phyloP scores from a whole-genome alignment of 1,139 yeast genomes.

The Saccharomyces hybrid region DNA sequence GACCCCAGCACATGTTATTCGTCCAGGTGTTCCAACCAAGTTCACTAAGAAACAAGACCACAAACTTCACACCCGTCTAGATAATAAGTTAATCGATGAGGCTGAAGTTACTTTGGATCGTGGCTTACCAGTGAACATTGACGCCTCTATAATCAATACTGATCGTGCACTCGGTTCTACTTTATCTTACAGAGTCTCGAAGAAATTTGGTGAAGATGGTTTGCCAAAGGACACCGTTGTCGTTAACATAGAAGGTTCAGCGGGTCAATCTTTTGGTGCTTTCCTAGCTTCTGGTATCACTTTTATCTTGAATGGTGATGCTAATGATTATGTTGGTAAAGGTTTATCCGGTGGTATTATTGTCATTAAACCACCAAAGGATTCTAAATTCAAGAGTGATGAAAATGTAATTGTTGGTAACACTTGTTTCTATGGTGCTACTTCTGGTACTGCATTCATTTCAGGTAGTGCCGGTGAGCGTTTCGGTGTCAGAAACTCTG shows the following conservation, averaged over 20 bases:
- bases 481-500: conserved; percentile 96
- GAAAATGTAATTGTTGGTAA: conserved; percentile 96
- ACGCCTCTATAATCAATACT: conserved; percentile 86
- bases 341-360: conserved; percentile 94
- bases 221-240: conserved; percentile 94
- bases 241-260: conserved; percentile 84
- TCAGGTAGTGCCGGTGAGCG: conserved; percentile 98
- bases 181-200: conserved; percentile 85
- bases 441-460: conserved; percentile 87
- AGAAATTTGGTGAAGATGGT: conserved; percentile 86
- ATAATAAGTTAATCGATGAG: conserved; percentile 92
- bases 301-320: conserved; percentile 91
- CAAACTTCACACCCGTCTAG: conserved; percentile 83
- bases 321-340: conserved; percentile 96
- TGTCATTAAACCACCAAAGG: conserved; percentile 84
- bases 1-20: conserved; percentile 92
- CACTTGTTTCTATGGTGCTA: conserved; percentile 96
- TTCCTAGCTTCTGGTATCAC: conserved; percentile 95
- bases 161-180: conserved; percentile 96
- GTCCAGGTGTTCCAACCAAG: conserved; percentile 97
- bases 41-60: conserved; percentile 94
- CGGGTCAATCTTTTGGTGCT: conserved; percentile 98
- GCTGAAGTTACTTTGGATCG: conserved; percentile 87
- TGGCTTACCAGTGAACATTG: conserved; percentile 91
- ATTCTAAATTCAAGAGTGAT: conserved; percentile 79